A percentile compares a stretch with the other conserved stretches of the same genome.
These are phyloP conservation scores for Acanthamoeba sp. DNA, from an alignment of 208 protist genomes.

Conservation along the genomic window DNA sequence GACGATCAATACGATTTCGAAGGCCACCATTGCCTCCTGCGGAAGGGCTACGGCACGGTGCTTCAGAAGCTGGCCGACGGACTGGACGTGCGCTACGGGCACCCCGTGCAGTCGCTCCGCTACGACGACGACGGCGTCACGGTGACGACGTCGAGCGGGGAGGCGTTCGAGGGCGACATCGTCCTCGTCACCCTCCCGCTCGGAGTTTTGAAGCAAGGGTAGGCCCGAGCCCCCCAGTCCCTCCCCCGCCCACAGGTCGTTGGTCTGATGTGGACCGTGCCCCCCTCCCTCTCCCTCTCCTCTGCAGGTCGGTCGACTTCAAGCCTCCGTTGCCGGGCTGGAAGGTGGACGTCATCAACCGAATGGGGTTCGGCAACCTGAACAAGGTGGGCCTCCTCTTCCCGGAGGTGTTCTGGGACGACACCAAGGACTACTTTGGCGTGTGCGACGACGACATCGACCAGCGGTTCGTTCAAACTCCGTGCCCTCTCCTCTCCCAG, in stretches of 20 bases:
- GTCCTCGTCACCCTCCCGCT: conserved; percentile 72
- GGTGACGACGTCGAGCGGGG: conserved; percentile 11
- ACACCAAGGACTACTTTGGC: conserved; percentile 75
- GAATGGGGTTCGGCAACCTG: conserved; percentile 75
- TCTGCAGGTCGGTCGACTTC: neutral
- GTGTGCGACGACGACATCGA: conserved; percentile 26
- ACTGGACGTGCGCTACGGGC: conserved; percentile 59
- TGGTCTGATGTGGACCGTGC: neutral
- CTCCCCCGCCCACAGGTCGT: neutral
- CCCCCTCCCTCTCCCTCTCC: neutral
- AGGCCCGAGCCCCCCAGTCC: neutral
- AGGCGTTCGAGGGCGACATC: conserved; percentile 61
- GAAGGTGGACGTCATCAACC: conserved; percentile 69
- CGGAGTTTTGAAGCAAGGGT: conserved; percentile 62
- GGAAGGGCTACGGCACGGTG: conserved; percentile 59
- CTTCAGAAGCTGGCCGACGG: conserved; percentile 56
- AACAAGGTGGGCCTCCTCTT: conserved; percentile 71
- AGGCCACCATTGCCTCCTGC: conserved; percentile 62
- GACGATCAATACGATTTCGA: conserved; percentile 75
- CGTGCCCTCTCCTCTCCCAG: neutral
- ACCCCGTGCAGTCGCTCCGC: conserved; percentile 5
- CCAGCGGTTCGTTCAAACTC: neutral
- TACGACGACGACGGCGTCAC: conserved; percentile 57
- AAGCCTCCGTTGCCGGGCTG: conserved; percentile 61
- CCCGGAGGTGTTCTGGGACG: conserved; percentile 65